Conservation (phyloP, 306 rosid species). For the Rosa lucieae region DNA sequence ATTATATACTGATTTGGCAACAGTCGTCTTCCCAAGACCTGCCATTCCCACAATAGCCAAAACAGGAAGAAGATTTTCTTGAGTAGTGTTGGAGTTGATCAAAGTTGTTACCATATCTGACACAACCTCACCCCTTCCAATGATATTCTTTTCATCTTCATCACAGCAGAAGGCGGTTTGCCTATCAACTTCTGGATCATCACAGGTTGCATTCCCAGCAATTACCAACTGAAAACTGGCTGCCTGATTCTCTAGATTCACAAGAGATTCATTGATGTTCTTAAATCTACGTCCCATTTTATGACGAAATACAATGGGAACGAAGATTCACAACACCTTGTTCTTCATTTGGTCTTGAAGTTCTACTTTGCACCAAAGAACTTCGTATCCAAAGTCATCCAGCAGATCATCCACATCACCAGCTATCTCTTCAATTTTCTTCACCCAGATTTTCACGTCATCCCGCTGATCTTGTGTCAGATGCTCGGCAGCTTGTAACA, state of each 20-base stretch:
- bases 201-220: not conserved
- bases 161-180: not conserved
- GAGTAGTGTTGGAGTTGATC: not conserved
- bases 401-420: not conserved
- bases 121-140: not conserved
- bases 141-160: not conserved
- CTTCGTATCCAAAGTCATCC: slow-evolving; percentile 4
- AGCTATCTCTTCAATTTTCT: not conserved
- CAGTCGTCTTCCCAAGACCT: not conserved
- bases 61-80: not conserved
- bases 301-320: not conserved
- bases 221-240: not conserved
- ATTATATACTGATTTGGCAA: not conserved
- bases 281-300: not conserved
- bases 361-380: not conserved
- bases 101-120: not conserved
- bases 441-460: not conserved
- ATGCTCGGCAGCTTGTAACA: not conserved
- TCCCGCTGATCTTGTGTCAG: not conserved
- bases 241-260: not conserved
- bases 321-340: not conserved
- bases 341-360: not conserved
- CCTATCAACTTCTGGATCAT: not conserved
- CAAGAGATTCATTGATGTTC: not conserved
- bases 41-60: not conserved